Percentiles rank a stretch among this genome's conserved stretches.
phyloP scores from a whole-genome alignment of 306 rosid species.

The Cicer chorassanicum region DNA sequence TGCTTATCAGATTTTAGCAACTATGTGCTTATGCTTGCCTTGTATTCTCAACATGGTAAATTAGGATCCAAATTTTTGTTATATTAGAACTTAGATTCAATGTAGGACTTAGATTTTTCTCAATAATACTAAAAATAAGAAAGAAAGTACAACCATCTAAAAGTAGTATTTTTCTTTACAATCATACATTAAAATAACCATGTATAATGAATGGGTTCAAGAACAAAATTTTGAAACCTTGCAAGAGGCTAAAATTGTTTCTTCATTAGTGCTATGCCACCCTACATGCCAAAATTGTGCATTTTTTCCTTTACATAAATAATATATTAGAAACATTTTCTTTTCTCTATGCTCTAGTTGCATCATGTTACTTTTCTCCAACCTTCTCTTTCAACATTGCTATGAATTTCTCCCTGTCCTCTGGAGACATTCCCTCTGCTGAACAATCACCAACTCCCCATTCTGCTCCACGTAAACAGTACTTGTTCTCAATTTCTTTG shows the following conservation, averaged over 20 bases:
- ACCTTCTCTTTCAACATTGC: conserved; percentile 72
- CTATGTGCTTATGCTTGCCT: no score
- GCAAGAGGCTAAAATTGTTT: conserved; percentile 23
- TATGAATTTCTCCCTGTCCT: conserved; percentile 75
- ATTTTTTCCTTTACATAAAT: conserved; percentile 24
- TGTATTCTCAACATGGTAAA: no score
- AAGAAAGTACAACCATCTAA: not conserved
- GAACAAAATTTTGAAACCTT: conserved; percentile 30
- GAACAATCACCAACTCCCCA: conserved; percentile 99
- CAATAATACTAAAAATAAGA: no score
- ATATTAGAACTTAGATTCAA: no score
- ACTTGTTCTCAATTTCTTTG: conserved; percentile 68
- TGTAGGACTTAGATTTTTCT: no score
- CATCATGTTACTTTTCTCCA: conserved; percentile 50
- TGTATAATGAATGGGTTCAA: conserved; percentile 3
- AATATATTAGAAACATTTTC: not conserved
- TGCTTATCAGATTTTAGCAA: no score
- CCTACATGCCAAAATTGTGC: conserved; percentile 24
- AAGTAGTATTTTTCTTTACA: not conserved
- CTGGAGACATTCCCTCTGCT: conserved; percentile 74
- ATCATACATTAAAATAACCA: conserved; percentile 13
- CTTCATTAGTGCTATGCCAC: conserved; percentile 5
- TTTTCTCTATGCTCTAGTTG: conserved; percentile 11
- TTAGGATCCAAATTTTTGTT: no score
- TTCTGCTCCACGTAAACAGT: conserved; percentile 90